These are phyloP conservation scores for Alternaria arborescens DNA, from an alignment of 2,329 filamentous ascomycete species.

Conservation along the genomic window DNA sequence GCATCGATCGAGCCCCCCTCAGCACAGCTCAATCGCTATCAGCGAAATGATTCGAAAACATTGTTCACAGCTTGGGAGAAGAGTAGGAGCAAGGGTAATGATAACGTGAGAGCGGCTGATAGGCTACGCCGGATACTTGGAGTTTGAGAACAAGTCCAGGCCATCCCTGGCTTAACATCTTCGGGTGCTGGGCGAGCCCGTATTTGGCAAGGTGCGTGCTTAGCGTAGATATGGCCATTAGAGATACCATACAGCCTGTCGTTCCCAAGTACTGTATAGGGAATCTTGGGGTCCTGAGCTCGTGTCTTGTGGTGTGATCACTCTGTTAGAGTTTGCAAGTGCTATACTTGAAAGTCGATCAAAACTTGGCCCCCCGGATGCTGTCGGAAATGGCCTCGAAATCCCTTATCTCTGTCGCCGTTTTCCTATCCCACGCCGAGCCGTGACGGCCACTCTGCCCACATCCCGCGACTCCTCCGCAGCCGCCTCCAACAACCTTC, in stretches of 20 bases:
- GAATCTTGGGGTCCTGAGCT: not conserved
- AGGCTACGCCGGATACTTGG: constrained; percentile 16
- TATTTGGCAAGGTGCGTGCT: constrained; percentile 9
- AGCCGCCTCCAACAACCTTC: constrained; percentile 6
- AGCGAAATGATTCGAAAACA: constrained; percentile 21
- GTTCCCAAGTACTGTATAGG: not conserved
- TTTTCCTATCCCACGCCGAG: constrained; percentile 10
- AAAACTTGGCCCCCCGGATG: not conserved
- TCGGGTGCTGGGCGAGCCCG: not conserved
- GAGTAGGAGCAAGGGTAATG: constrained; percentile 16
- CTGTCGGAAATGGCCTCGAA: not conserved
- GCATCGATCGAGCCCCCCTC: not conserved
- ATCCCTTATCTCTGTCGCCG: constrained; percentile 6
- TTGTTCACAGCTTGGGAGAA: constrained; percentile 14
- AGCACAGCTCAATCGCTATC: constrained; percentile 13
- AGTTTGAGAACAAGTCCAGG: constrained; percentile 12
- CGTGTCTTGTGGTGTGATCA: constrained; percentile 1
- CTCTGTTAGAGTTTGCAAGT: not conserved
- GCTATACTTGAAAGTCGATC: not conserved
- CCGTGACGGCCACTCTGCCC: constrained; percentile 6
- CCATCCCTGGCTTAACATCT: constrained; percentile 7
- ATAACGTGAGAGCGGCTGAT: constrained; percentile 29
- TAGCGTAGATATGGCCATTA: constrained; percentile 12
- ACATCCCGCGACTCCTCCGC: constrained; percentile 12
- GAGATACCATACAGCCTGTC: constrained; percentile 10